These are phyloP conservation scores for Nothopassalora personata DNA, from an alignment of 2,329 filamentous ascomycete species.

Conservation along the genomic window DNA sequence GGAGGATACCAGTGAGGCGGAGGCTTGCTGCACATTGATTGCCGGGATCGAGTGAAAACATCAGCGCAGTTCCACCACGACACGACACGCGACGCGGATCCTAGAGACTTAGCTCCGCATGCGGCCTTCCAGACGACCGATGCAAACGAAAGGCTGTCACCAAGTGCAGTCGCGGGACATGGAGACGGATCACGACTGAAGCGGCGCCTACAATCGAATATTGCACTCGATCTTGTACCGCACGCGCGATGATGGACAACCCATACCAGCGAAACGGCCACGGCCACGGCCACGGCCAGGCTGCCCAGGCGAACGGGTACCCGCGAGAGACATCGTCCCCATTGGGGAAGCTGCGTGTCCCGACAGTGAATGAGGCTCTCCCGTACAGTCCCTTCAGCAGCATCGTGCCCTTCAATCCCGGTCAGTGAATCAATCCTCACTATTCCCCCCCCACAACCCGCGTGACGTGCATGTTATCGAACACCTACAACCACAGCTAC, in stretches of 20 bases:
- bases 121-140: conserved; percentile 4
- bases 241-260: conserved; percentile 11
- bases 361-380: conserved; percentile 65
- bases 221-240: not conserved
- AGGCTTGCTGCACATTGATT: not conserved
- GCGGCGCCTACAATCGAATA: not conserved
- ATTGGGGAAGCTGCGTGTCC: conserved; percentile 26
- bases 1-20: not conserved
- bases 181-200: not conserved
- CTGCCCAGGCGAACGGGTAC: conserved; percentile 14
- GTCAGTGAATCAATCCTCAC: conserved; percentile 42
- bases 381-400: conserved; percentile 80
- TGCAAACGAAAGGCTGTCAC: not conserved
- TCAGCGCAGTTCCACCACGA: not conserved
- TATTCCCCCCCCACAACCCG: conserved; percentile 3
- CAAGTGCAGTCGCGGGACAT: not conserved
- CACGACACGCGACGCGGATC: conserved; percentile 3
- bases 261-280: conserved; percentile 2
- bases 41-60: not conserved
- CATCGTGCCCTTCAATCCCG: conserved; percentile 70
- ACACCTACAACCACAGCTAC: not conserved
- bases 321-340: conserved; percentile 9
- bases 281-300: conserved; percentile 8
- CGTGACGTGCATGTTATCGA: not conserved
- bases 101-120: conserved; percentile 2